Evolutionary conservation across 768 basidiomycete species (phyloP), one percentile per base, ranked within the genome.

Genomic region (Rhodosporidiobolus sp.): DNA sequence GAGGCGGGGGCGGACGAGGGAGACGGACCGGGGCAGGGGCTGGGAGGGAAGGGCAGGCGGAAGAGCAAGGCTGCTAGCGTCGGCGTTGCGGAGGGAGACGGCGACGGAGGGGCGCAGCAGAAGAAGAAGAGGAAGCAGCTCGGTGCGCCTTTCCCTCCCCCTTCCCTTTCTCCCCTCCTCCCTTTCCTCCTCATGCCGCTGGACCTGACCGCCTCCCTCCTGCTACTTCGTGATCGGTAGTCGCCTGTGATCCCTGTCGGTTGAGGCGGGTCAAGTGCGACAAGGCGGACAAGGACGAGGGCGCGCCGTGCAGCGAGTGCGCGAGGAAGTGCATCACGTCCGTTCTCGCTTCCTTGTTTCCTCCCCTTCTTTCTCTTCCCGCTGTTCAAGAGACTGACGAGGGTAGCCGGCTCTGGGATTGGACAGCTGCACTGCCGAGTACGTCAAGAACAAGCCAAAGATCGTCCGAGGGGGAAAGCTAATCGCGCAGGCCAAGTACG

Each of bases 371-470:
- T 4, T 19, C 16, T 5, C 16, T 3, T 9, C 30, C 24, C 19
- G 17, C 32, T 22, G 7, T 10, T n/a, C 56, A 5, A 19, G 45
- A 24, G 19, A 49, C 43, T 63, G 22, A 52, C 17, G 24, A 43
- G 38, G 38, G 38, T 7, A 43, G 38, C 38, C 7, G 8, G 38
- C n/a, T n/a, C n/a, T 53, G 24, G 16, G 1, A 7, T 8, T 5
- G 1, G 1, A 17, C 49, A 74, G 65, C 19, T 74, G 73, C 55
- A 70, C 73, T 19, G 68, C 67, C 52, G 57, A 61, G 6, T 74
- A 74, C 46, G 69, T 74, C 60, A 63, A 58, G 45, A 67, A 48
- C 55, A 74, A 74, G 63, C 73, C 73, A 8, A 69, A 70, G 52
- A 62, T 69, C 43, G 68, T 64, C 0, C 53, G 73, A 11, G 60